phyloP scores from a whole-genome alignment of 345 rosid species.

The Eutrema yunnanense region DNA sequence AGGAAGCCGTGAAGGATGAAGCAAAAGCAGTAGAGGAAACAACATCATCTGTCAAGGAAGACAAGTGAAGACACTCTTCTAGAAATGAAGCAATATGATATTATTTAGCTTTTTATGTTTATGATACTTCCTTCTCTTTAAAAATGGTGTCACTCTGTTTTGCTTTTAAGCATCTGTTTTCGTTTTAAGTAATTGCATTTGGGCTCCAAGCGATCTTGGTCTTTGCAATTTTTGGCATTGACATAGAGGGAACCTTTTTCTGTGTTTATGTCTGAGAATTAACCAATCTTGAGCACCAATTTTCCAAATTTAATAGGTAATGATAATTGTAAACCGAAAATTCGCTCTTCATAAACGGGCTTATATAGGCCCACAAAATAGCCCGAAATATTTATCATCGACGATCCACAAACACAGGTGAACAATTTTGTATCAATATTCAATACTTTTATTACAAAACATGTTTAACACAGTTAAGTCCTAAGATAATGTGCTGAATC shows the following conservation, averaged over 20 bases:
- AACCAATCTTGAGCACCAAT: too few relatives aligned
- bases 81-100: constrained; percentile 11
- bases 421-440: too few relatives aligned
- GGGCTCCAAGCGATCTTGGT: neutral
- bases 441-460: too few relatives aligned
- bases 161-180: neutral
- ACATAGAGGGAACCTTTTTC: neutral
- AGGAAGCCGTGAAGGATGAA: constrained; percentile 3
- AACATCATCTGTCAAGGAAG: constrained; percentile 15
- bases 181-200: neutral
- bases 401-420: neutral
- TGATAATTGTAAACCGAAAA: too few relatives aligned
- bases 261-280: neutral
- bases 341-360: neutral
- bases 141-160: constrained; percentile 16
- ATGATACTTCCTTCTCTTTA: neutral
- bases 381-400: neutral
- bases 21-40: constrained; percentile 16
- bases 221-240: neutral
- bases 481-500: neutral
- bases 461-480: too few relatives aligned
- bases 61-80: constrained; percentile 15
- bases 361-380: neutral
- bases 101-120: neutral
- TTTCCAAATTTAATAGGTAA: too few relatives aligned